Evolutionary conservation across 176 grass and related monocot species (phyloP).

Genomic region (Lolium perenne): DNA sequence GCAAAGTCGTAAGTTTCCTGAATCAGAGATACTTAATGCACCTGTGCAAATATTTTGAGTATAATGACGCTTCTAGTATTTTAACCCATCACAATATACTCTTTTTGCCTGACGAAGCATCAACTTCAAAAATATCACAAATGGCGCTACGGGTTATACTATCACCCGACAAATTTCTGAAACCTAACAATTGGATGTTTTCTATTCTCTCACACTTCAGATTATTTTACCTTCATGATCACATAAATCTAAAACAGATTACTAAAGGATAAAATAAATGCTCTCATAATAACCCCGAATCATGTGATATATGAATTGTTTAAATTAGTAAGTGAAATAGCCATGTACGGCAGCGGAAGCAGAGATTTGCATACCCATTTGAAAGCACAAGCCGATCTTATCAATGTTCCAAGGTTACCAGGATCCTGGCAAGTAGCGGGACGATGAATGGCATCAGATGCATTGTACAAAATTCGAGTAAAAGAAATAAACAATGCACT

Average conservation of each 20-base stretch:
- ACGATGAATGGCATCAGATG: conserved; percentile 20
- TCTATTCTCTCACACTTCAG: neutral
- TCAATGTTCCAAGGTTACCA: conserved; percentile 90
- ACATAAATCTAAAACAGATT: neutral
- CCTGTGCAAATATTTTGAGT: neutral
- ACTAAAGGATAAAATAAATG: neutral
- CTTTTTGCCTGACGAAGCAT: neutral
- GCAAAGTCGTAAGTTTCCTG: neutral
- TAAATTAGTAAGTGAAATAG: neutral
- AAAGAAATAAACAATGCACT: neutral
- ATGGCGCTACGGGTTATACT: neutral
- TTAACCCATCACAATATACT: neutral
- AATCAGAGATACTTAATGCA: neutral
- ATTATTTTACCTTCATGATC: neutral
- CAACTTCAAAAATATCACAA: neutral
- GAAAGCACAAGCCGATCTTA: conserved; percentile 93
- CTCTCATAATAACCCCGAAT: neutral
- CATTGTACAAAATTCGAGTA: neutral
- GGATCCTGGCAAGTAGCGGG: conserved; percentile 66
- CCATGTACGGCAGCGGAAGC: neutral
- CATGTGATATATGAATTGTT: neutral
- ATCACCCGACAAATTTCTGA: neutral
- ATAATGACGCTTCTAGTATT: neutral
- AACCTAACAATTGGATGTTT: neutral
- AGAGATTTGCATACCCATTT: conserved; percentile 69